phyloP scores from a whole-genome alignment of 257 asterid genomes.

The Coffea canephora region DNA sequence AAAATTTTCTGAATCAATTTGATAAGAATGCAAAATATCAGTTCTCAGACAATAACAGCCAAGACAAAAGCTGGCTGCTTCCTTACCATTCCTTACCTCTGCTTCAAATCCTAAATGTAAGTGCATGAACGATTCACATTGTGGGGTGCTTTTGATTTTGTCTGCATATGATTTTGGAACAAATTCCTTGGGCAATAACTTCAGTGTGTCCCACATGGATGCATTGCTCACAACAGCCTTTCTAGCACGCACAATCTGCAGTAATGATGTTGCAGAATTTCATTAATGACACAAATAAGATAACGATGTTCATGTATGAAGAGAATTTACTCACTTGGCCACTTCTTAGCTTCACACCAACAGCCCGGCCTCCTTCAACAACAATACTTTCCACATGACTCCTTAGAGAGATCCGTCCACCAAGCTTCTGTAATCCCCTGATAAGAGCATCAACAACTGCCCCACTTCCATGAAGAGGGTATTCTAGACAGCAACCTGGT shows the following conservation, averaged over 20 bases:
- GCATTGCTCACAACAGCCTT: constrained; percentile 96
- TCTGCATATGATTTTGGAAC: constrained; percentile 65
- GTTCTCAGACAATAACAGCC: not conserved
- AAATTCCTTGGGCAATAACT: constrained; percentile 63
- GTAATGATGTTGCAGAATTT: constrained; percentile 9
- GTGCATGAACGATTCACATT: constrained; percentile 98
- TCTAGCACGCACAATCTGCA: constrained; percentile 80
- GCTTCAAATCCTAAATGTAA: constrained; percentile 92
- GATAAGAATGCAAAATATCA: not conserved
- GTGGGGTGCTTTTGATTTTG: constrained; percentile 61
- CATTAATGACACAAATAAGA: not conserved
- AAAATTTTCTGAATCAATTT: too few relatives aligned
- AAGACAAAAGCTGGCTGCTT: not conserved
- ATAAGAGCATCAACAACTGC: constrained; percentile 85
- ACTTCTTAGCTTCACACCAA: constrained; percentile 79
- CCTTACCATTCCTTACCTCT: constrained; percentile 41
- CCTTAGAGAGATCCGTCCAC: constrained; percentile 76
- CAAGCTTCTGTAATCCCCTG: constrained; percentile 77
- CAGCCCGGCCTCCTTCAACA: constrained; percentile 87
- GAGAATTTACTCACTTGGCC: constrained; percentile 68
- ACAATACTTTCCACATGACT: constrained; percentile 80
- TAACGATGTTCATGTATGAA: not conserved
- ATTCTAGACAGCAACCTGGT: constrained; percentile 83
- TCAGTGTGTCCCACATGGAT: constrained; percentile 95
- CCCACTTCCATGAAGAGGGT: constrained; percentile 92